Evolutionary conservation across 805 yeast species (phyloP), one percentile per base, ranked within the genome.

Genomic region (Tetrapisispora fleetii): DNA sequence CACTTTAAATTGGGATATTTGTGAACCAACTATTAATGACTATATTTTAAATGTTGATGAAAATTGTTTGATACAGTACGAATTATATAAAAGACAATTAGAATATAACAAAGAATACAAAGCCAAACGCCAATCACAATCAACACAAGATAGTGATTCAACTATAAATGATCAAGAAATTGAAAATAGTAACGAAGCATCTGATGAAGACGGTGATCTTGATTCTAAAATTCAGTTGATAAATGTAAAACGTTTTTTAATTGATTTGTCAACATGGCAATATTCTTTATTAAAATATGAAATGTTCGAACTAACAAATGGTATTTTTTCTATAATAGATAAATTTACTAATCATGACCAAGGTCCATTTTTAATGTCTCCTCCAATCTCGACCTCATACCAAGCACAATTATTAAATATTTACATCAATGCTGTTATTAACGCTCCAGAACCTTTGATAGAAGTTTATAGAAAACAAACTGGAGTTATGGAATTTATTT

Each of bases 1-100:
- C 52, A 84, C 84, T 4, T 74, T 87, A 58, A 81, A 77, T 53
- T 86, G 86, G 95, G 71, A 72, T 27, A 68, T 86, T 46, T 76
- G 76, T 40, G 85, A 80, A 52, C 86, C 93, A 1, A 74, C 75
- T 50, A 58, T 74, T 39, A 70, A 68, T 48, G 73, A 75, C 48
- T 80, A 74, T 67, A 58, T 67, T 32, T 56, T 71, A 47, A 65
- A 67, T 48, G 65, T 65, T 41, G 68, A 67, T 47, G 74, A 71
- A 50, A 67, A 54, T 71, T 77, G 67, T 63, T 63, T 60, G 53
- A 64, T 62, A 35, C 72, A 62, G 52, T 59, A 68, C 43, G 65
- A 64, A 43, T 59, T 57, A 36, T 55, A 59, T 54, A 58, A 61
- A 46, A 56, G 59, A 45, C 64, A 60, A 47, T 50, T 59, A 32